phyloP scores from a whole-genome alignment of 2,329 filamentous ascomycete genomes.

The Aspergillus candidus region DNA sequence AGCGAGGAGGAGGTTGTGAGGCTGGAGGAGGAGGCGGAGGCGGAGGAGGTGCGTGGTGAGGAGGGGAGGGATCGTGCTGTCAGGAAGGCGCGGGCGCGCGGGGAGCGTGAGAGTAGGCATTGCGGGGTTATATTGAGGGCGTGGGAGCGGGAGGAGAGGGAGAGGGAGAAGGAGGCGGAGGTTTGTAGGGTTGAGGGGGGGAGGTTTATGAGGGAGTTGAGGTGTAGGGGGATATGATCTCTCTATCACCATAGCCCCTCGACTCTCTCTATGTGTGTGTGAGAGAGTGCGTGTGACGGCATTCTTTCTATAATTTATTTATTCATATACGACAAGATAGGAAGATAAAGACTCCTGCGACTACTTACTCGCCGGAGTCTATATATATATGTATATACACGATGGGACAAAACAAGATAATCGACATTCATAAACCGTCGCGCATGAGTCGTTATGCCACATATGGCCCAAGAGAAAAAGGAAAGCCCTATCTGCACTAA shows the following conservation, averaged over 20 bases:
- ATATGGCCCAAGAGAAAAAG: too few species aligned
- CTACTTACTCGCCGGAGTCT: background rate
- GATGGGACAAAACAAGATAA: background rate
- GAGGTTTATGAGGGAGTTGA: slow-evolving; percentile 19
- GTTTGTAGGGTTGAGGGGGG: slow-evolving; percentile 26
- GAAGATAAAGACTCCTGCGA: too few species aligned
- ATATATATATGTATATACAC: background rate
- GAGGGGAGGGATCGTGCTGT: slow-evolving; percentile 32
- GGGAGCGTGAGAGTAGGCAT: slow-evolving; percentile 35
- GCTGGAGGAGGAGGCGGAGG: slow-evolving; percentile 38
- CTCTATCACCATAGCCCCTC: too few species aligned
- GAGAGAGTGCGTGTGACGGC: too few species aligned
- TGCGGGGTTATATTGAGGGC: slow-evolving; percentile 25
- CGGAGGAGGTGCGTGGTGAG: slow-evolving; percentile 33
- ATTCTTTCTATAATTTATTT: too few species aligned
- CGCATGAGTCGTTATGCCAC: background rate
- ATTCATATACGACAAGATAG: too few species aligned
- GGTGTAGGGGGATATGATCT: slow-evolving; percentile 2
- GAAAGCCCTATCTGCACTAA: too few species aligned
- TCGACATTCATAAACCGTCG: slow-evolving; percentile 11
- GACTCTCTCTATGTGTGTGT: too few species aligned
- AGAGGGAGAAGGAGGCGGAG: slow-evolving; percentile 30
- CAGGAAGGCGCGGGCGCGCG: slow-evolving; percentile 19
- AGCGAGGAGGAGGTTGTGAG: slow-evolving; percentile 37
- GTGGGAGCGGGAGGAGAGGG: slow-evolving; percentile 38